A percentile compares a stretch with the other conserved stretches of the same genome.
These are phyloP conservation scores for Pseudonitzschia multistriata DNA, from an alignment of 108 stramenopile genomes.

Conservation along the genomic window DNA sequence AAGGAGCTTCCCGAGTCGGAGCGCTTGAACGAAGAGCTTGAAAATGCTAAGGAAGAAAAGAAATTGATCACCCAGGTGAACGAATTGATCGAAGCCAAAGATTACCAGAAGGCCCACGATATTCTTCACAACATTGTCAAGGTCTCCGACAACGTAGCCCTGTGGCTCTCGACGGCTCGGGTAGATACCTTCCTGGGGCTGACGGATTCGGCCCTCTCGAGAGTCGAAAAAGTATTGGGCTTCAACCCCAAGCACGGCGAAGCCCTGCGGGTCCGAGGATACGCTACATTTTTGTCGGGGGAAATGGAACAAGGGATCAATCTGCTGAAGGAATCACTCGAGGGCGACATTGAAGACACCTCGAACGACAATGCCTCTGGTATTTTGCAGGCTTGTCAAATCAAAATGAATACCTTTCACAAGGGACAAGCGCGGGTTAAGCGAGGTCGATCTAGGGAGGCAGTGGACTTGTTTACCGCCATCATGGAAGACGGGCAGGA, in stretches of 20 bases:
- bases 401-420: slow-evolving; percentile 20
- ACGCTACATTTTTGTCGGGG: slow-evolving; percentile 42
- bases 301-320: slow-evolving; percentile 48
- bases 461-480: slow-evolving; percentile 40
- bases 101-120: slow-evolving; percentile 36
- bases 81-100: slow-evolving; percentile 24
- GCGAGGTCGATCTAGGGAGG: slow-evolving; percentile 42
- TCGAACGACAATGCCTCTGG: slow-evolving; percentile 22
- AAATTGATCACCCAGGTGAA: slow-evolving; percentile 31
- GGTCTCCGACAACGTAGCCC: slow-evolving; percentile 40
- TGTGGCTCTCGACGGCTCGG: slow-evolving; percentile 41
- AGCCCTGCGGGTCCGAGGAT: slow-evolving; percentile 39
- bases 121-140: slow-evolving; percentile 28
- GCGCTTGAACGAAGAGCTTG: slow-evolving; percentile 36
- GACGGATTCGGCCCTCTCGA: slow-evolving; percentile 38
- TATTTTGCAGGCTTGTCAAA: slow-evolving; percentile 33
- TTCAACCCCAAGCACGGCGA: slow-evolving; percentile 44
- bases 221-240: slow-evolving; percentile 39
- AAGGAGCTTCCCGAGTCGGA: slow-evolving; percentile 39
- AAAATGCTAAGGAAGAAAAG: slow-evolving; percentile 27
- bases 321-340: slow-evolving; percentile 36
- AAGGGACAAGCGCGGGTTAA: slow-evolving; percentile 45
- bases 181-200: slow-evolving; percentile 41
- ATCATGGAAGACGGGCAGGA: slow-evolving; percentile 32
- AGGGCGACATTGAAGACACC: slow-evolving; percentile 28